A percentile compares a stretch with the other conserved stretches of the same genome.
Conservation (phyloP, 192 early-diverging fungal species). For the Polychytrium aggregatum region DNA sequence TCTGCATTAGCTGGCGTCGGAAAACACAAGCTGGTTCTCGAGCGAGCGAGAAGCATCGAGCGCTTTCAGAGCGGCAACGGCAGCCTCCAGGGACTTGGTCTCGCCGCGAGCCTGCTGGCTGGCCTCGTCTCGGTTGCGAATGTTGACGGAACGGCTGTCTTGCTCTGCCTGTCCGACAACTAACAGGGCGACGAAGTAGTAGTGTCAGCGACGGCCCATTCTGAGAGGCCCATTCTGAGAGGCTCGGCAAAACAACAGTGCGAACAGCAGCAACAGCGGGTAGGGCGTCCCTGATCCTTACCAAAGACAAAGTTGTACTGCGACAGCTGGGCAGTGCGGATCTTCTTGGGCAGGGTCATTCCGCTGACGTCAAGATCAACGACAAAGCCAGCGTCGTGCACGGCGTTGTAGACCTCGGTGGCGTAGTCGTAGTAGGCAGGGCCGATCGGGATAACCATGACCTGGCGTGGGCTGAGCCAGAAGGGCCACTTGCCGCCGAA, state of each 20-base stretch:
- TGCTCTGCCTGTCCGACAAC: conserved; percentile 85
- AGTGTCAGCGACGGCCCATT: no score
- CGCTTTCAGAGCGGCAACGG: conserved; percentile 54
- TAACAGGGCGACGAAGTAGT: no score
- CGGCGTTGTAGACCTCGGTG: conserved; percentile 51
- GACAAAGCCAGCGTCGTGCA: conserved; percentile 65
- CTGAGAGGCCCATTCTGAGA: no score
- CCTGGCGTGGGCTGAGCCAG: conserved; percentile 93
- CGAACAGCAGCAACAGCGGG: no score
- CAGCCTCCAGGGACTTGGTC: conserved; percentile 59
- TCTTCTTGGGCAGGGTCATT: conserved; percentile 93
- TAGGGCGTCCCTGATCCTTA: no score
- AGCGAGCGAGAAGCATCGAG: conserved; percentile 42
- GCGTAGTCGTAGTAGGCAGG: conserved; percentile 72
- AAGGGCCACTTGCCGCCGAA: conserved; percentile 97
- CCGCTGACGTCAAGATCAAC: conserved; percentile 79
- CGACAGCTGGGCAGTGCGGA: conserved; percentile 84
- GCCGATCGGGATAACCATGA: conserved; percentile 82
- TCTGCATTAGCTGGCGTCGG: no score
- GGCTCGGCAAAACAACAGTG: no score
- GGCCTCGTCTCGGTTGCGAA: conserved; percentile 75
- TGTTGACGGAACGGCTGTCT: conserved; percentile 69
- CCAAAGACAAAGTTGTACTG: conserved; percentile 98
- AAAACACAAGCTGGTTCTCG: no score
- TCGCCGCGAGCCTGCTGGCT: conserved; percentile 39